A percentile compares a stretch with the other conserved stretches of the same genome.
phyloP scores from a whole-genome alignment of 345 rosid genomes.

The Gossypium anomalum region DNA sequence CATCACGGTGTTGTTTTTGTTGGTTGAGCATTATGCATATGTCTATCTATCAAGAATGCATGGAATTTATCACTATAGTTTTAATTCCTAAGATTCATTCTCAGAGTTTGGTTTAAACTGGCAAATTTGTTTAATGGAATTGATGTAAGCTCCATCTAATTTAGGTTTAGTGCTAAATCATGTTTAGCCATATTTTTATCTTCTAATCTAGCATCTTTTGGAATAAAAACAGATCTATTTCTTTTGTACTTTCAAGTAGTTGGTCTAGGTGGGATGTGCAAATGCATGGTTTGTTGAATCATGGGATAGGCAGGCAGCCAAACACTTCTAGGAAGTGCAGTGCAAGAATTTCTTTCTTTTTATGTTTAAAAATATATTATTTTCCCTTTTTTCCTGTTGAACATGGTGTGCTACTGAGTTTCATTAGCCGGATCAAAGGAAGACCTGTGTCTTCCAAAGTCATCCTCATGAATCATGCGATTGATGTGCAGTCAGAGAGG shows the following conservation, averaged over 20 bases:
- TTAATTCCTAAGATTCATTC: background rate
- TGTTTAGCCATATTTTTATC: background rate
- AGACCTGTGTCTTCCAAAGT: background rate
- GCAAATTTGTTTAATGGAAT: background rate
- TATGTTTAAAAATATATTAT: background rate
- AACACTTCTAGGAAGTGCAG: background rate
- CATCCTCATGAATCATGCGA: background rate
- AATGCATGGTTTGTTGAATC: background rate
- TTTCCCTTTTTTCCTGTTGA: background rate
- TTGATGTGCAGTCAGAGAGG: conserved; percentile 68
- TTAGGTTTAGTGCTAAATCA: background rate
- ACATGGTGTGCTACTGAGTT: background rate
- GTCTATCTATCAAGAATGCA: background rate
- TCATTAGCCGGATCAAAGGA: background rate
- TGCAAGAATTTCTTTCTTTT: background rate
- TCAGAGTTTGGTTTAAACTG: conserved; percentile 4
- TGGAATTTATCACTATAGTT: conserved; percentile 3
- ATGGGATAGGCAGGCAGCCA: background rate
- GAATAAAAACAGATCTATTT: background rate
- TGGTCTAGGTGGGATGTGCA: background rate
- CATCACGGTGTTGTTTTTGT: background rate
- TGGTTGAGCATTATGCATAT: background rate
- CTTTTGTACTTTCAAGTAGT: background rate
- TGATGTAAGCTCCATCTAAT: background rate
- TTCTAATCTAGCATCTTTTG: background rate